Evolutionary conservation across 1,284 basidiomycete genomes (phyloP).

Genomic region (Spongispora temasekensis): DNA sequence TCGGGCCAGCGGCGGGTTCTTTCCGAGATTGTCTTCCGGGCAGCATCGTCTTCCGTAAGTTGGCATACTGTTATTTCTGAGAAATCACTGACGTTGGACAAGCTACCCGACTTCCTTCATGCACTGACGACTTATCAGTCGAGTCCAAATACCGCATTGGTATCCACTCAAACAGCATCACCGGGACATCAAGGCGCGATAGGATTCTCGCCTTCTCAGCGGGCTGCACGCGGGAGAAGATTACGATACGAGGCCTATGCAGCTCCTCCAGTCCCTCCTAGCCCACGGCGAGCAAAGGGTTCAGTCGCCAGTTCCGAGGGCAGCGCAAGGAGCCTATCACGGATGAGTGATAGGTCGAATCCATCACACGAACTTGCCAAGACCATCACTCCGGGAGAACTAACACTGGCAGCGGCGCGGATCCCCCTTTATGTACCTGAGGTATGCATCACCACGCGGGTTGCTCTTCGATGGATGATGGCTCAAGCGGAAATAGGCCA

Average conservation of each 20-base stretch:
- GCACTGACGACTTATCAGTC: constrained; percentile 45
- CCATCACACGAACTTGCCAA: constrained; percentile 38
- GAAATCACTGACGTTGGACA: constrained; percentile 10
- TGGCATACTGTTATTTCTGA: not conserved
- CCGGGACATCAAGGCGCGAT: constrained; percentile 19
- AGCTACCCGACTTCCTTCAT: constrained; percentile 71
- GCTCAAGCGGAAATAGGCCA: constrained; percentile 16
- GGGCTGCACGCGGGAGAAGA: constrained; percentile 41
- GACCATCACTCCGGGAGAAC: constrained; percentile 57
- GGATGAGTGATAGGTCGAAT: constrained; percentile 28
- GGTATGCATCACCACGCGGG: constrained; percentile 18
- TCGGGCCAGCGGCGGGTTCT: constrained; percentile 46
- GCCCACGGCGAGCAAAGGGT: constrained; percentile 22
- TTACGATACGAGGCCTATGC: constrained; percentile 74
- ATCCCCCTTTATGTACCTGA: constrained; percentile 18
- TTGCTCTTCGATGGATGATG: not conserved
- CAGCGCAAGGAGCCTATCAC: constrained; percentile 26
- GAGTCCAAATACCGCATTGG: constrained; percentile 12
- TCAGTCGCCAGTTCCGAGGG: constrained; percentile 29
- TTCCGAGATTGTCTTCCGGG: constrained; percentile 44
- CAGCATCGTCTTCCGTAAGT: constrained; percentile 54
- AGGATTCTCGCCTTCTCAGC: constrained; percentile 35
- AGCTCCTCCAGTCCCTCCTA: constrained; percentile 49
- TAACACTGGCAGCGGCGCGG: constrained; percentile 47
- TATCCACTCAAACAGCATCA: constrained; percentile 17